Evolutionary conservation across 2,329 filamentous ascomycete species (phyloP).

Genomic region (Aspergillus cejpii): DNA sequence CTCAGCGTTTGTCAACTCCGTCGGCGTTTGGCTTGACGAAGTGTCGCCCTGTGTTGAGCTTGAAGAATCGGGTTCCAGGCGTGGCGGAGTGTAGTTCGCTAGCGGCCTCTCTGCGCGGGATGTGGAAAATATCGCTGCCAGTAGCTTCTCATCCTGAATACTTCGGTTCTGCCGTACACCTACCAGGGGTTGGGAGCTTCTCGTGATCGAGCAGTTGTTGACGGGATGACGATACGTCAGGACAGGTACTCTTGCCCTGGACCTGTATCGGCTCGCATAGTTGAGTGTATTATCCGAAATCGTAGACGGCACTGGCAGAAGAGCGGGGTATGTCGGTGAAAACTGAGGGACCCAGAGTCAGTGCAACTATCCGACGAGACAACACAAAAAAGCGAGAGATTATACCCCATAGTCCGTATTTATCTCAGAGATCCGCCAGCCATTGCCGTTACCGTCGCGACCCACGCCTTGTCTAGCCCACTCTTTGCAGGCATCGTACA

Average conservation of each 20-base stretch:
- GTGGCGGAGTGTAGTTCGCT: slow-evolving; percentile 34
- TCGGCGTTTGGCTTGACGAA: slow-evolving; percentile 34
- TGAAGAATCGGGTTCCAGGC: slow-evolving; percentile 40
- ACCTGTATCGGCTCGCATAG: slow-evolving; percentile 84
- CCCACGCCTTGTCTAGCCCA: slow-evolving; percentile 83
- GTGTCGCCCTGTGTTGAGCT: slow-evolving; percentile 46
- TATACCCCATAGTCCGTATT: slow-evolving; percentile 74
- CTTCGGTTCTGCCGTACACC: slow-evolving; percentile 83
- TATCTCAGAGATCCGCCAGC: slow-evolving; percentile 85
- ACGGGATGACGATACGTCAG: slow-evolving; percentile 92
- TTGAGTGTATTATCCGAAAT: slow-evolving; percentile 98
- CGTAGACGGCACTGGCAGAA: slow-evolving; percentile 74
- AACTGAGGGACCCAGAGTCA: slow-evolving; percentile 46
- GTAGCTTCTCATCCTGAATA: slow-evolving; percentile 89
- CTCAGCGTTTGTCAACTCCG: slow-evolving; percentile 57
- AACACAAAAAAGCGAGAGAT: slow-evolving; percentile 4
- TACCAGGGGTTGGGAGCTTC: slow-evolving; percentile 85
- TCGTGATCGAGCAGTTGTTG: slow-evolving; percentile 94
- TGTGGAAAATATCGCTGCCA: slow-evolving; percentile 85
- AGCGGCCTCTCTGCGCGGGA: slow-evolving; percentile 46
- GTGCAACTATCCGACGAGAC: not conserved
- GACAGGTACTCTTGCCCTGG: slow-evolving; percentile 77
- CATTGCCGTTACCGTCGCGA: slow-evolving; percentile 63
- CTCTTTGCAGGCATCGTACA: slow-evolving; percentile 81
- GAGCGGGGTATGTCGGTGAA: slow-evolving; percentile 82